A percentile compares a stretch with the other conserved stretches of the same genome.
These are phyloP conservation scores for Fonsecaea erecta DNA, from an alignment of 2,329 filamentous ascomycete species.

Conservation along the genomic window DNA sequence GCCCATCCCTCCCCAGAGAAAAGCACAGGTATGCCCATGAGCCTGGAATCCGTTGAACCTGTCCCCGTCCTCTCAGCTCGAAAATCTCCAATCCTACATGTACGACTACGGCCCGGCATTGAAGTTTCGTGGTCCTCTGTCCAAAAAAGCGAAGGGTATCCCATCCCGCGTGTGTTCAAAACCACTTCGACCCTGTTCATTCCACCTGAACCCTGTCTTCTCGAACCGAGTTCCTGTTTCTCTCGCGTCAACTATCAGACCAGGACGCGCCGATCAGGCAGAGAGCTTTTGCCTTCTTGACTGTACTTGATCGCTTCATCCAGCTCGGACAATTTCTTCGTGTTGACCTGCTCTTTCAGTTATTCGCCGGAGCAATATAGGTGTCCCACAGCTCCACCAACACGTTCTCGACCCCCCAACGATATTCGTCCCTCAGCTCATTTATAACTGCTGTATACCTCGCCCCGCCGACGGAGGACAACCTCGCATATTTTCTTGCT, in stretches of 20 bases:
- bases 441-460: not conserved
- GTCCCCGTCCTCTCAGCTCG: not conserved
- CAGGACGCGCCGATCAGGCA: not conserved
- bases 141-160: not conserved
- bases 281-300: not conserved
- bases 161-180: constrained; percentile 1
- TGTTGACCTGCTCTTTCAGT: not conserved
- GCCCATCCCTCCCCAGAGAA: not conserved
- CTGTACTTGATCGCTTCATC: not conserved
- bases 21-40: constrained; percentile 1
- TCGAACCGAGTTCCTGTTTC: not conserved
- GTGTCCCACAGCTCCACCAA: constrained; percentile 1
- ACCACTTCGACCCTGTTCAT: not conserved
- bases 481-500: not conserved
- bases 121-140: not conserved
- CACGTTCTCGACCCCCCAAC: not conserved
- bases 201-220: not conserved
- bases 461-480: not conserved
- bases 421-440: not conserved
- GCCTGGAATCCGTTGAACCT: not conserved
- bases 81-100: not conserved
- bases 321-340: not conserved
- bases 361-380: not conserved
- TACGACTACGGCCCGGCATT: not conserved
- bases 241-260: not conserved